Evolutionary conservation across 768 basidiomycete genomes (phyloP).

Genomic region (Galerina marginata): DNA sequence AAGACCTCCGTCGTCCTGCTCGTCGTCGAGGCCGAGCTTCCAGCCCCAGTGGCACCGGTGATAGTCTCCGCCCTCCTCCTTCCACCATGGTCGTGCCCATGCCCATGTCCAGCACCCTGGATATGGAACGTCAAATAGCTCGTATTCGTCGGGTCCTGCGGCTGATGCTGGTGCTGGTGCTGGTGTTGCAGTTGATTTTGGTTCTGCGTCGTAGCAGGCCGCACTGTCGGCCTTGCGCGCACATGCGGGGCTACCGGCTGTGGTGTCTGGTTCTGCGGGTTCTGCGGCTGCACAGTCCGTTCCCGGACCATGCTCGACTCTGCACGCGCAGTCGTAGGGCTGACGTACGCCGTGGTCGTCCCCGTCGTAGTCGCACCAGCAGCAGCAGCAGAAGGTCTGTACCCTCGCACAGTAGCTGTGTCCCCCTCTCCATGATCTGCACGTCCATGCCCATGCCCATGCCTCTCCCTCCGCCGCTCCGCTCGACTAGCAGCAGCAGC

Average conservation of each 20-base stretch:
- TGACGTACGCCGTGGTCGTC: conserved; percentile 1
- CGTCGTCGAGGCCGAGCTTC: no score
- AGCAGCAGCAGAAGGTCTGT: not conserved
- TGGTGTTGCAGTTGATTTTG: not conserved
- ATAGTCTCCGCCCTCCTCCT: conserved; percentile 26
- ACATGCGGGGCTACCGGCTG: conserved; percentile 7
- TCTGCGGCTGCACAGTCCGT: conserved; percentile 25
- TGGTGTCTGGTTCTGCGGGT: not conserved
- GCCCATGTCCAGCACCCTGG: conserved; percentile 7
- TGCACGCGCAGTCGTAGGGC: conserved; percentile 19
- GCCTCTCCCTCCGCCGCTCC: not conserved
- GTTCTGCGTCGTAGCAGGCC: conserved; percentile 3
- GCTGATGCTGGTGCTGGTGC: conserved; percentile 1
- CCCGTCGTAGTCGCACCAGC: not conserved
- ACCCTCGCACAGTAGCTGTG: not conserved
- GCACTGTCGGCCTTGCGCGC: conserved; percentile 3
- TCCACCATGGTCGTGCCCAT: conserved; percentile 1
- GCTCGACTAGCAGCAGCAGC: conserved; percentile 5
- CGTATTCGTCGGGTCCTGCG: conserved; percentile 21
- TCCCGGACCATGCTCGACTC: conserved; percentile 25
- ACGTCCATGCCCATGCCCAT: conserved; percentile 1
- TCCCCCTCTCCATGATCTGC: not conserved
- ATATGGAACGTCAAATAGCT: conserved; percentile 27
- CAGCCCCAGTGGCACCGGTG: conserved; percentile 11
- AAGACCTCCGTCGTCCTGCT: no score